phyloP scores from a whole-genome alignment of 306 rosid genomes.

The Prunus davidiana region DNA sequence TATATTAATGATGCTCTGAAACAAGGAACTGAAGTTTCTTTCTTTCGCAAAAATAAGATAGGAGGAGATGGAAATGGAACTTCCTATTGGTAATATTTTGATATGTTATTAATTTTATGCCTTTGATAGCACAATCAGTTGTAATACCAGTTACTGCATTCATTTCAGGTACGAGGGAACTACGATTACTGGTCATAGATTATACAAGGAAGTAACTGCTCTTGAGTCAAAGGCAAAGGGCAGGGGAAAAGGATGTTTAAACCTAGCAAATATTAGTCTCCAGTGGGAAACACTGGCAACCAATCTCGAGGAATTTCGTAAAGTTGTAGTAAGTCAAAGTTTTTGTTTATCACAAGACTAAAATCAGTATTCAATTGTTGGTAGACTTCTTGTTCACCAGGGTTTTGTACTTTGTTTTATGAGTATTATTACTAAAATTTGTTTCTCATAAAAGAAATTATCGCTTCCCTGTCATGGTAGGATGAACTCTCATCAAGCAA shows the following conservation, averaged over 20 bases:
- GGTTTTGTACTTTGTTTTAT: not conserved
- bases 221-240: constrained; percentile 38
- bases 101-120: constrained; percentile 3
- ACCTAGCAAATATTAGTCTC: constrained; percentile 40
- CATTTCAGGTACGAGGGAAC: constrained; percentile 80
- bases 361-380: not conserved
- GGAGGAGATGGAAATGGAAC: constrained; percentile 60
- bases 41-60: constrained; percentile 60
- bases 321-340: constrained; percentile 54
- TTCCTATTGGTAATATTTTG: constrained; percentile 61
- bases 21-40: constrained; percentile 62
- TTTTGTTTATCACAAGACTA: constrained; percentile 5
- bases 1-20: constrained; percentile 68
- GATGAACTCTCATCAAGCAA: constrained; percentile 59
- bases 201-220: constrained; percentile 53
- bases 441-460: not conserved
- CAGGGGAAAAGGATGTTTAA: constrained; percentile 24
- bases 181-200: constrained; percentile 48
- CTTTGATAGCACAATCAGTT: constrained; percentile 9
- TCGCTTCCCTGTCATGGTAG: constrained; percentile 45
- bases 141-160: constrained; percentile 20
- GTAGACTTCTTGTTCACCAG: not conserved
- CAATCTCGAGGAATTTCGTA: constrained; percentile 59
- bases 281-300: constrained; percentile 90
- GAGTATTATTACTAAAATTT: not conserved